Evolutionary conservation across 306 rosid genomes (phyloP).

Genomic region (Quillaja saponaria): DNA sequence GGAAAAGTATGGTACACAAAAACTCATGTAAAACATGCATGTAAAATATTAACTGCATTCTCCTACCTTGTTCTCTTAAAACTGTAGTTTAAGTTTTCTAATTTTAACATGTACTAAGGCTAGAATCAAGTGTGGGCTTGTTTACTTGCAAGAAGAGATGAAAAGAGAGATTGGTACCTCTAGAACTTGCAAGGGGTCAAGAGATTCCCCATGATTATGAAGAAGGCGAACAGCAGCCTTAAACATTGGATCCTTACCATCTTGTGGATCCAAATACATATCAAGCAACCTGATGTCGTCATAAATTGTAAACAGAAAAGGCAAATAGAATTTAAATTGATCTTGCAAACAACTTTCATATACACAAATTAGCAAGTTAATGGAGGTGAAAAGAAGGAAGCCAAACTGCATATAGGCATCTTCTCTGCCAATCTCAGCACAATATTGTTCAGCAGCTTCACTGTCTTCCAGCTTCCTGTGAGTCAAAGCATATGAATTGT

Average conservation of each 20-base stretch:
- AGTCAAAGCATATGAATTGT: slow-evolving; percentile 31
- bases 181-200: slow-evolving; percentile 90
- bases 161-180: slow-evolving; percentile 58
- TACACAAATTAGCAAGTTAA: slow-evolving; percentile 2
- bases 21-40: too few species aligned
- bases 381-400: slow-evolving; percentile 32
- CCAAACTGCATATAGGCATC: slow-evolving; percentile 97
- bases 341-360: not conserved
- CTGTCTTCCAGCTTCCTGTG: slow-evolving; percentile 89
- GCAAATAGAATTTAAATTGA: slow-evolving; percentile 18
- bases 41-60: too few species aligned
- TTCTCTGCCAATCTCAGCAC: slow-evolving; percentile 97
- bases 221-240: slow-evolving; percentile 97
- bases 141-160: too few species aligned
- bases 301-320: slow-evolving; percentile 27
- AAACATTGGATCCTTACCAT: slow-evolving; percentile 98
- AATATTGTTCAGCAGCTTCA: slow-evolving; percentile 98
- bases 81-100: too few species aligned
- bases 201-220: slow-evolving; percentile 95
- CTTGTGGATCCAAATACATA: slow-evolving; percentile 98
- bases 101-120: too few species aligned
- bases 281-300: slow-evolving; percentile 78
- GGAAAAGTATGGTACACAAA: too few species aligned
- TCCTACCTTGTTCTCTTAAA: too few species aligned
- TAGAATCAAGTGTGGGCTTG: too few species aligned